A percentile compares a stretch with the other conserved stretches of the same genome.
These are phyloP conservation scores for Colletotrichum theobromicola DNA, from an alignment of 2,329 filamentous ascomycete species.

Conservation along the genomic window DNA sequence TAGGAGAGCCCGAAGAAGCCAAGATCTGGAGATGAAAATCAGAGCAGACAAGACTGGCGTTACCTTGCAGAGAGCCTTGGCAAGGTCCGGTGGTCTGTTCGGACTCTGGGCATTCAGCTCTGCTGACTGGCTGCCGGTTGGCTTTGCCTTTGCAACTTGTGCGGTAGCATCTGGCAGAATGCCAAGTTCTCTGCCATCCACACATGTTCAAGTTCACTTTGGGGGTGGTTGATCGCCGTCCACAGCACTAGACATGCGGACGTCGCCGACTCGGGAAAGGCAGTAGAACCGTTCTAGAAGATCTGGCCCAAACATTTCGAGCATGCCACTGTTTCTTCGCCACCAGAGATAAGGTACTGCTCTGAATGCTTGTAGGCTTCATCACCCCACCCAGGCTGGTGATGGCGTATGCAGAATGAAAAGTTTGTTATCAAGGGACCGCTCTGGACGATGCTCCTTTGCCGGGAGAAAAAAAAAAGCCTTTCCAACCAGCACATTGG, in stretches of 20 bases:
- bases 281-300: slow-evolving; percentile 16
- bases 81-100: neutral
- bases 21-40: neutral
- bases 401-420: neutral
- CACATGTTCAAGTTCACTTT: neutral
- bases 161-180: neutral
- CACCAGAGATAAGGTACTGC: neutral
- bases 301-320: neutral
- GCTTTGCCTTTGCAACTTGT: neutral
- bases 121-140: neutral
- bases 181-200: neutral
- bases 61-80: neutral
- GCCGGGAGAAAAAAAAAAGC: neutral
- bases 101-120: neutral
- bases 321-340: neutral
- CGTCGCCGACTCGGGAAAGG: slow-evolving; percentile 2
- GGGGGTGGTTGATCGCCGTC: neutral
- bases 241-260: neutral
- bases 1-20: neutral
- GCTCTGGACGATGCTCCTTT: neutral
- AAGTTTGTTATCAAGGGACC: neutral
- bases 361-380: neutral
- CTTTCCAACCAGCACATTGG: neutral
- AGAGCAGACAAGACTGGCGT: neutral
- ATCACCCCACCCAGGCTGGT: neutral